Conservation (phyloP, 768 basidiomycete genomes). For the Phallus indusiatus region DNA sequence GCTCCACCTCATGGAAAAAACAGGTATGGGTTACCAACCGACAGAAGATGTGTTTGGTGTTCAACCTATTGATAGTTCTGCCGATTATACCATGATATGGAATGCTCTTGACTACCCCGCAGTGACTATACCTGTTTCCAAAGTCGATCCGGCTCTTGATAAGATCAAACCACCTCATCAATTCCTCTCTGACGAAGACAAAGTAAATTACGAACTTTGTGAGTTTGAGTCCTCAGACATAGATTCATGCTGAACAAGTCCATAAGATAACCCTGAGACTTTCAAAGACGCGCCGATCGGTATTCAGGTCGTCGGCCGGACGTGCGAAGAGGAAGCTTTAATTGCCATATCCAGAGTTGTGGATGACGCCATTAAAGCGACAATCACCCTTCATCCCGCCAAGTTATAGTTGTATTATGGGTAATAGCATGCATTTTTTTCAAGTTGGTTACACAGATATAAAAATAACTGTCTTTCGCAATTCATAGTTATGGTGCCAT, state of each 20-base stretch:
- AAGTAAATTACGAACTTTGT: slow-evolving; percentile 45
- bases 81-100: slow-evolving; percentile 53
- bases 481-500: too few relatives aligned
- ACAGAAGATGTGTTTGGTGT: slow-evolving; percentile 4
- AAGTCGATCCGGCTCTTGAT: slow-evolving; percentile 47
- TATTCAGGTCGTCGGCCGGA: slow-evolving; percentile 60
- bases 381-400: neutral
- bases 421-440: neutral
- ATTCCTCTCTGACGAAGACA: slow-evolving; percentile 43
- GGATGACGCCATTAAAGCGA: slow-evolving; percentile 37
- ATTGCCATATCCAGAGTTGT: slow-evolving; percentile 62
- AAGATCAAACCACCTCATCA: slow-evolving; percentile 30
- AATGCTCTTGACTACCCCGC: slow-evolving; percentile 61
- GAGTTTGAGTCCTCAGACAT: slow-evolving; percentile 16
- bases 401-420: neutral
- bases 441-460: too few relatives aligned
- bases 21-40: slow-evolving; percentile 26
- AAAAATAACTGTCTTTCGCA: too few relatives aligned
- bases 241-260: neutral
- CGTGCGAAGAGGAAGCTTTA: slow-evolving; percentile 68
- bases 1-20: slow-evolving; percentile 58
- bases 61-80: slow-evolving; percentile 24
- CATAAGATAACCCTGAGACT: slow-evolving; percentile 44
- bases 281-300: slow-evolving; percentile 52
- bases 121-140: slow-evolving; percentile 54